Conservation (phyloP, 1,139 yeast species). For the Fermentozyma sake region DNA sequence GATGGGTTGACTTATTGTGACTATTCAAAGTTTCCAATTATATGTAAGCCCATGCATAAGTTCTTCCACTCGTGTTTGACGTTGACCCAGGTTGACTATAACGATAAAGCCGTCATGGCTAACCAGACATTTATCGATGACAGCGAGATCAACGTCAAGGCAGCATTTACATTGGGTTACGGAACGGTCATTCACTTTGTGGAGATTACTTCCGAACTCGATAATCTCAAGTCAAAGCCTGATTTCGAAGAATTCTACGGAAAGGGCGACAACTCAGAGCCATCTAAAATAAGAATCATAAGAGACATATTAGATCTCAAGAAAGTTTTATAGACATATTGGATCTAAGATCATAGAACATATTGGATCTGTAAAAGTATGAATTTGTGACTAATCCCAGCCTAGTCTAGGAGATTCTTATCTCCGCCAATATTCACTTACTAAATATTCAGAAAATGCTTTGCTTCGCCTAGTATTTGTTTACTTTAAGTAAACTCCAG, state of each 20-base stretch:
- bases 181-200: constrained; percentile 56
- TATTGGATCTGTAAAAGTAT: no score
- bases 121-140: constrained; percentile 72
- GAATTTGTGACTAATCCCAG: no score
- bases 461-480: no score
- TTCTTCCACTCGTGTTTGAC: constrained; percentile 51
- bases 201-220: constrained; percentile 45
- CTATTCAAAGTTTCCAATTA: constrained; percentile 59
- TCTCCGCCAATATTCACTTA: no score
- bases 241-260: constrained; percentile 37
- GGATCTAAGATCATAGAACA: no score
- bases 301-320: constrained; percentile 27
- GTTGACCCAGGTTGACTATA: constrained; percentile 56
- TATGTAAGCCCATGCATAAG: constrained; percentile 80
- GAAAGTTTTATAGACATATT: constrained; percentile 10
- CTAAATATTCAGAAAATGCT: no score
- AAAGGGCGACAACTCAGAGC: constrained; percentile 22
- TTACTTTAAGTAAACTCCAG: no score
- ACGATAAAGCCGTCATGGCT: constrained; percentile 30
- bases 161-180: constrained; percentile 49
- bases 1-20: constrained; percentile 95
- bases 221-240: constrained; percentile 20
- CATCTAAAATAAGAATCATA: constrained; percentile 27
- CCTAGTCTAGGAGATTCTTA: no score
- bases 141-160: constrained; percentile 60